Conservation (phyloP, 2,329 filamentous ascomycete species). For the Nothopassalora personata region DNA sequence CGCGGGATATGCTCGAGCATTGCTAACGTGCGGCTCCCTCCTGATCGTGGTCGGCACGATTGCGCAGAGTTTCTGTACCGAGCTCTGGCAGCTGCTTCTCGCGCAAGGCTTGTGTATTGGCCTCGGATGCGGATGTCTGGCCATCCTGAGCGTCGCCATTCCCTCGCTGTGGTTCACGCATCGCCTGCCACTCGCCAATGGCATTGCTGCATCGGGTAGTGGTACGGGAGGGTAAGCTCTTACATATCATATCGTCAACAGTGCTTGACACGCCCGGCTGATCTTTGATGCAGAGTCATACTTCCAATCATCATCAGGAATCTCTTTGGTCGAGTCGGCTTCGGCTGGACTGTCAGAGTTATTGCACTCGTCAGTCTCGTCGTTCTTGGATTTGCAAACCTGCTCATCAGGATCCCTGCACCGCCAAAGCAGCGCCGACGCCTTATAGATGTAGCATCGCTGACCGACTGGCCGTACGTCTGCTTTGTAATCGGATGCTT, state of each 20-base stretch:
- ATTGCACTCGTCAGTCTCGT: conserved; percentile 28
- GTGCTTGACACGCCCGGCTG: too few relatives aligned
- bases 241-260: too few relatives aligned
- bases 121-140: background rate
- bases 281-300: conserved; percentile 40
- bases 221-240: conserved; percentile 45
- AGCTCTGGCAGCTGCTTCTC: conserved; percentile 2
- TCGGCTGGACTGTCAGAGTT: conserved; percentile 57
- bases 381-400: too few relatives aligned
- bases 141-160: conserved; percentile 23
- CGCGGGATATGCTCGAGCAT: conserved; percentile 27
- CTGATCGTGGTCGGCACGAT: conserved; percentile 4
- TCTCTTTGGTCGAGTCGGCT: conserved; percentile 55
- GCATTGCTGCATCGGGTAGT: conserved; percentile 52
- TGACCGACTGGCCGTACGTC: too few relatives aligned
- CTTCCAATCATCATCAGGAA: conserved; percentile 53
- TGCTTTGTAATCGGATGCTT: too few relatives aligned
- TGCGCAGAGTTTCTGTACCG: background rate
- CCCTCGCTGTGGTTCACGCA: conserved; percentile 34
- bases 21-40: background rate
- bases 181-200: conserved; percentile 29
- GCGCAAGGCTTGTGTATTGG: background rate
- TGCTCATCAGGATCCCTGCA: too few relatives aligned
- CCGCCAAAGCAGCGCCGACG: too few relatives aligned
- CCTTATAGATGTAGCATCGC: too few relatives aligned